Evolutionary conservation across 169 alveolate species (phyloP), one percentile per base, ranked within the genome.

Genomic region (Eimeria brunetti): DNA sequence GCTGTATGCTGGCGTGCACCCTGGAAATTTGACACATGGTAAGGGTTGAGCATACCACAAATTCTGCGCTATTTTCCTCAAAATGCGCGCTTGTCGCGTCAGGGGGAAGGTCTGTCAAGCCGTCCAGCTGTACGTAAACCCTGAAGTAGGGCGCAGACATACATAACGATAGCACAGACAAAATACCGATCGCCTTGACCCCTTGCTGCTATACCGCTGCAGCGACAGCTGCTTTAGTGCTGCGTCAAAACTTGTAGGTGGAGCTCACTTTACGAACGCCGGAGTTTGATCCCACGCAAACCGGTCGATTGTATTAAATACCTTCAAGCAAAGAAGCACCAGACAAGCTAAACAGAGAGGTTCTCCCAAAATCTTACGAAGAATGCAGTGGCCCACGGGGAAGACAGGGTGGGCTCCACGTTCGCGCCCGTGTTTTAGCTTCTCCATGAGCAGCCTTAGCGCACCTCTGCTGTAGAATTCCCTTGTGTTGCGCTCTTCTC

Each of bases 241-340:
- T 33, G 36, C 78, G 38, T 4, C 46, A 36, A 20, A 1, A n/a
- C 56, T 46, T 83, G 24, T 24, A 30, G 14, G 12, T 33, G 44
- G 76, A 46, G n/a, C 92, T 67, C 92, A 86, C 92, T 86, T 86
- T 38, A 86, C 92, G 22, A 86, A 64, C 22, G 69, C 33, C 18
- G 81, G 53, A 24, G 92, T 86, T 41, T 86, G 92, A 60, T 86
- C 92, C 92, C 92, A 86, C 2, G 81, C 92, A 86, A 86, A 86
- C 51, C 92, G 33, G 20, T 86, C 92, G 46, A 86, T 41, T 33
- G 92, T 60, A 86, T 62, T 86, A 62, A 86, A 86, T 6, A 86
- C 92, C 92, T 86, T 41, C 64, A 62, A 27, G 62, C 67, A 44
- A 33, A 51, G 30, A 41, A 38, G 38, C 22, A 41, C 49, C 20